Evolutionary conservation across 768 basidiomycete species (phyloP).

Genomic region (Tulasnella sp.): DNA sequence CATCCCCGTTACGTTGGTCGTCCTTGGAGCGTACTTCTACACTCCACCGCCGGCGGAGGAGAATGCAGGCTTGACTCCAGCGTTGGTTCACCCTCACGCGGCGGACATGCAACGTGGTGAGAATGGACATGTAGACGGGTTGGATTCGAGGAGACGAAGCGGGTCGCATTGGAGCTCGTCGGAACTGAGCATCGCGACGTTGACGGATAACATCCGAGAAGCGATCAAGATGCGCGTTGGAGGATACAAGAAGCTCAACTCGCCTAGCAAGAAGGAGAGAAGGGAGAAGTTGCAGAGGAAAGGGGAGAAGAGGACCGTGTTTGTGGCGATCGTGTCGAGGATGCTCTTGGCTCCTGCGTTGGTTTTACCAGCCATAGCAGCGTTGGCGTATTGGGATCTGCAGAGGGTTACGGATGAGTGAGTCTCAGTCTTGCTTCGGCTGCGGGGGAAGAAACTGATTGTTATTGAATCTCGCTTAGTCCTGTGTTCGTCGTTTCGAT

Average conservation of each 20-base stretch:
- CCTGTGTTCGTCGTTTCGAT: slow-evolving; percentile 82
- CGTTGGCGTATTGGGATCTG: slow-evolving; percentile 46
- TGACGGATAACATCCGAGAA: slow-evolving; percentile 34
- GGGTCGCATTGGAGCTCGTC: slow-evolving; percentile 16
- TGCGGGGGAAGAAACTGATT: neutral
- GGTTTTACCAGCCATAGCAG: slow-evolving; percentile 62
- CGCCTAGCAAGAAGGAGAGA: slow-evolving; percentile 17
- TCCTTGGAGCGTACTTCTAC: slow-evolving; percentile 86
- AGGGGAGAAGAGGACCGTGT: slow-evolving; percentile 73
- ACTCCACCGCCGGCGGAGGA: neutral
- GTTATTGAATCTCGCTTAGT: slow-evolving; percentile 28
- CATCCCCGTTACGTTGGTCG: slow-evolving; percentile 80
- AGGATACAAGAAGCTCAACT: neutral
- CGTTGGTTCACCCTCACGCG: neutral
- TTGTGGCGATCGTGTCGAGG: slow-evolving; percentile 69
- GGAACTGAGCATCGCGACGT: slow-evolving; percentile 11
- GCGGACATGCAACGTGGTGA: neutral
- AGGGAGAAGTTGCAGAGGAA: slow-evolving; percentile 31
- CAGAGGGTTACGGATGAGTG: slow-evolving; percentile 66
- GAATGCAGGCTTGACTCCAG: slow-evolving; percentile 15
- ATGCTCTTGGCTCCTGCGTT: slow-evolving; percentile 80
- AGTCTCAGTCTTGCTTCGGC: slow-evolving; percentile 24
- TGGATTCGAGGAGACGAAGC: neutral
- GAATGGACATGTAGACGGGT: neutral
- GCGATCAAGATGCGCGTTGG: slow-evolving; percentile 29